Conservation (phyloP, 2,329 filamentous ascomycete species). For the Fusarium circinatum region DNA sequence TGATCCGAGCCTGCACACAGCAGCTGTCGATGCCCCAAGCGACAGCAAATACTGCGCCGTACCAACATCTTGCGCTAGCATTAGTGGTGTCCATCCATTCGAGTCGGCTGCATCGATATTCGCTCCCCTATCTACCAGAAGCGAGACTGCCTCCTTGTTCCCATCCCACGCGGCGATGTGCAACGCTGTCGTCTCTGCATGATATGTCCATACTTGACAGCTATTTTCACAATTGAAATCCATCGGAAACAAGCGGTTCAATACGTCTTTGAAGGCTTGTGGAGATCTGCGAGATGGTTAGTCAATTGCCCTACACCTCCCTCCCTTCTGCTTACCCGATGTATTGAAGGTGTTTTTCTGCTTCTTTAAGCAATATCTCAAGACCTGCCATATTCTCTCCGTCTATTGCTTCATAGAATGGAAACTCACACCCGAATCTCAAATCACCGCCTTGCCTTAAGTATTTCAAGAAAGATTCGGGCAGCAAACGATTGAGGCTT, state of each 20-base stretch:
- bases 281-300: background rate
- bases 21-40: background rate
- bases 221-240: background rate
- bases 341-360: no score
- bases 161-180: background rate
- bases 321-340: no score
- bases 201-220: background rate
- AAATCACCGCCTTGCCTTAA: background rate
- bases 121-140: background rate
- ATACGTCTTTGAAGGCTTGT: background rate
- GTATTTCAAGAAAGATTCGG: background rate
- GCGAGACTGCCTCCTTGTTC: background rate
- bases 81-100: background rate
- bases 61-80: background rate
- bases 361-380: background rate
- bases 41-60: background rate
- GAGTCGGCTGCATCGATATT: background rate
- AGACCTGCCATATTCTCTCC: background rate
- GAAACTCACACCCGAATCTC: background rate
- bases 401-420: background rate
- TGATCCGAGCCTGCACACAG: background rate
- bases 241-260: background rate
- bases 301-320: background rate
- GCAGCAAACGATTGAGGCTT: background rate
- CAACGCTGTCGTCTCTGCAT: background rate